Conservation (phyloP, 2,329 filamentous ascomycete species). For the Xylaria sp. region DNA sequence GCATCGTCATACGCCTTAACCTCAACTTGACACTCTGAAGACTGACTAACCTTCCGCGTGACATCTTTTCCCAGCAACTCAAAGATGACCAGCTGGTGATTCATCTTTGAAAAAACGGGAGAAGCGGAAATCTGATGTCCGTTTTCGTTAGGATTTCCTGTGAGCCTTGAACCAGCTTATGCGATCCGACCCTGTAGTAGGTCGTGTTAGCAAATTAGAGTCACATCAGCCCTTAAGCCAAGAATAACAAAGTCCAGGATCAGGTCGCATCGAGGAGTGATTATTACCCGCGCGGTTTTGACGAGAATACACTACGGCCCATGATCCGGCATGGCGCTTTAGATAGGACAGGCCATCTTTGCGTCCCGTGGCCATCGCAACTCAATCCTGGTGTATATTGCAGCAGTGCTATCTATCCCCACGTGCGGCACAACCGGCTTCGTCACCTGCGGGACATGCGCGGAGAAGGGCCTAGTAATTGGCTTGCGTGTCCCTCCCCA, state of each 20-base stretch:
- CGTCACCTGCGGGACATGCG: conserved; percentile 8
- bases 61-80: conserved; percentile 5
- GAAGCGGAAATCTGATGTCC: conserved; percentile 5
- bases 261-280: conserved; percentile 21
- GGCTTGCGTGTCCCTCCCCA: conserved; percentile 27
- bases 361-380: conserved; percentile 5
- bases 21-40: background rate
- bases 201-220: conserved; percentile 9
- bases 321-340: background rate
- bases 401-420: conserved; percentile 9
- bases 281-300: conserved; percentile 15
- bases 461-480: background rate
- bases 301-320: background rate
- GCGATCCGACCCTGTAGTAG: conserved; percentile 24
- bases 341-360: background rate
- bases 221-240: conserved; percentile 22
- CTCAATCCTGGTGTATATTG: background rate
- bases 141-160: conserved; percentile 4
- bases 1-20: conserved; percentile 1
- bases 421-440: conserved; percentile 28
- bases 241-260: conserved; percentile 16
- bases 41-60: background rate
- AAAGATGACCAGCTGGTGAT: conserved; percentile 21
- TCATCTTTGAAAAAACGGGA: conserved; percentile 16
- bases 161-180: background rate